Evolutionary conservation across 2,329 filamentous ascomycete species (phyloP), one percentile per base, ranked within the genome.

Genomic region (Fusarium sp.): DNA sequence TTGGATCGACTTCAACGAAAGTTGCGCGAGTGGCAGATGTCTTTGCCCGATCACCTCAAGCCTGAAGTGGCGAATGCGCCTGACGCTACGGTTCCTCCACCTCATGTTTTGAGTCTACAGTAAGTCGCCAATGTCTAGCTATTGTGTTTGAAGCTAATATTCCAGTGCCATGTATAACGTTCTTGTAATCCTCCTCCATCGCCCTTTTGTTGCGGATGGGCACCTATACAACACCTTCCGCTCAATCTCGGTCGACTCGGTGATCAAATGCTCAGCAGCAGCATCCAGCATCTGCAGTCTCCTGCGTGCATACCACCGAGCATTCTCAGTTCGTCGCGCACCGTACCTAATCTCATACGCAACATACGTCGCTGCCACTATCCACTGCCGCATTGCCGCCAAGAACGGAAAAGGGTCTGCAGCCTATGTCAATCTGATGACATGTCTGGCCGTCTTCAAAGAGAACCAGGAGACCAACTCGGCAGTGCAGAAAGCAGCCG

Each of bases 291-390:
- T 86, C 5, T 78, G 80, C 15, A 72, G 75, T 4, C 70, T 86
- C 0, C 67, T 86, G 0, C 77, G 79, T 20, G 74, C 77, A 7
- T 86, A 86, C 43, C 77, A 83, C 23, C 72, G 74, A 28, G 75
- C 78, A 0, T 86, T 83, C 39, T 82, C 80, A 1, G 77, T 85
- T 3, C 74, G 77, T 12, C 74, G 79, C 12, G 82, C 85, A 0
- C 85, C 85, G 0, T 87, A 87, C 54, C 73, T 87, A 2, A 80
- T 87, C 19, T 84, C 83, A 0, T 88, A 88, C 68, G 83, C 85
- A 0, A 85, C 83, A 0, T 88, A 87, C 57, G 83, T 86, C 1
- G 80, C 80, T 6, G 83, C 83, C 0, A 86, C 83, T 0, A 85
- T 87, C 19, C 81, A 83, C 49, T 81, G 81, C 1, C 83, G 83